Percentiles rank a stretch among this genome's conserved stretches.
Evolutionary conservation across 139 green algal species (phyloP).

Genomic region (Chlorella sp.): DNA sequence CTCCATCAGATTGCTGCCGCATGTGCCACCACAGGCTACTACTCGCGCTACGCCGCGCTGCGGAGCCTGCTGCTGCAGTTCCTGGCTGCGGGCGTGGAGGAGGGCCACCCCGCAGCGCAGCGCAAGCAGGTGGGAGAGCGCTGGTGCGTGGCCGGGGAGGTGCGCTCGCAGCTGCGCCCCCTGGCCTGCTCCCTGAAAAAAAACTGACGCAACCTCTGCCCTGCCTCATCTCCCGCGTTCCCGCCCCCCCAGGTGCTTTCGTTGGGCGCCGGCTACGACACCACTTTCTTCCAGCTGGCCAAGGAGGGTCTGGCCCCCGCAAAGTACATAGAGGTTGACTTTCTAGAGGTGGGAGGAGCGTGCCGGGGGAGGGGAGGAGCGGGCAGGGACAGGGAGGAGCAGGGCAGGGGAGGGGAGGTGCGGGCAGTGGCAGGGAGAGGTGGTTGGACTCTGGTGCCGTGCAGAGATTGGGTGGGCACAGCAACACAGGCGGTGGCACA

Average conservation of each 20-base stretch:
- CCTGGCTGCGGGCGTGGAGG: slow-evolving; percentile 31
- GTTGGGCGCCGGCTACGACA: slow-evolving; percentile 89
- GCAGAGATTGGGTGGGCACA: no score
- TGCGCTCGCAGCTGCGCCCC: no score
- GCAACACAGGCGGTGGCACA: no score
- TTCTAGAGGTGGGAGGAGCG: slow-evolving; percentile 50
- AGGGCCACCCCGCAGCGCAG: no score
- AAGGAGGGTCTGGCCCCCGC: slow-evolving; percentile 24
- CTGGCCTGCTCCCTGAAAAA: no score
- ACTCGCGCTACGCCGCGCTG: slow-evolving; percentile 66
- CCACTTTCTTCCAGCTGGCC: slow-evolving; percentile 77
- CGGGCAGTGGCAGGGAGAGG: background rate
- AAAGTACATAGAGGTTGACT: slow-evolving; percentile 79
- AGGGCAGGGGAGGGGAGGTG: background rate
- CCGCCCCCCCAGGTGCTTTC: slow-evolving; percentile 72
- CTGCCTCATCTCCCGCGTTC: background rate
- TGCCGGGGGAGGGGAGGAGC: background rate
- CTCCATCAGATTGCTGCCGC: background rate
- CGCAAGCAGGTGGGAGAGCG: no score
- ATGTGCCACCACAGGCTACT: no score
- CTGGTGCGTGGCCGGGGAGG: no score
- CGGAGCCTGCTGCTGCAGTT: slow-evolving; percentile 65
- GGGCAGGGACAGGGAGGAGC: background rate
- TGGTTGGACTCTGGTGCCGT: no score
- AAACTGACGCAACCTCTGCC: no score